Evolutionary conservation across 805 yeast species (phyloP).

Genomic region (Nakazawaea populi): DNA sequence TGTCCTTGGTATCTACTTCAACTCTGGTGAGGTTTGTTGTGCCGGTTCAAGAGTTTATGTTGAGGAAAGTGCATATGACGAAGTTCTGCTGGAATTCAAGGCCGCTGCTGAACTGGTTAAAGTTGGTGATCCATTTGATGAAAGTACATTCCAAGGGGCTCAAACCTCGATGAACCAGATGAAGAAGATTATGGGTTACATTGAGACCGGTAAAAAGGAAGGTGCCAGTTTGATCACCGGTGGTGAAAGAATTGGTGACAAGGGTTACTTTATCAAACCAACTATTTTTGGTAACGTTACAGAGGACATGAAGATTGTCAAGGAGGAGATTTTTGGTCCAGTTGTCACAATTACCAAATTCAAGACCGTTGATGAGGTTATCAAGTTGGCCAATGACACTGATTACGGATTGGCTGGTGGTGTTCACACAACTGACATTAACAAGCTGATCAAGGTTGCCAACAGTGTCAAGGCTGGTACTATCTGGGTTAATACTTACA

Average conservation of each 20-base stretch:
- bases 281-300: conserved; percentile 81
- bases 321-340: conserved; percentile 92
- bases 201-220: conserved; percentile 57
- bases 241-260: conserved; percentile 68
- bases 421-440: conserved; percentile 66
- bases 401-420: conserved; percentile 87
- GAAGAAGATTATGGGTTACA: conserved; percentile 57
- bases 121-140: conserved; percentile 78
- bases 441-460: conserved; percentile 62
- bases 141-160: conserved; percentile 66
- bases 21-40: conserved; percentile 91
- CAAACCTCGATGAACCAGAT: conserved; percentile 67
- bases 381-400: conserved; percentile 68
- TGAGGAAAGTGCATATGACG: conserved; percentile 67
- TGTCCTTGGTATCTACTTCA: conserved; percentile 74
- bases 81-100: conserved; percentile 53
- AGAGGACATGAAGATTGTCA: conserved; percentile 67
- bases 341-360: conserved; percentile 75
- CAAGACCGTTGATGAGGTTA: conserved; percentile 65
- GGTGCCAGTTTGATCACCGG: conserved; percentile 75
- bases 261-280: conserved; percentile 73
- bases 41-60: conserved; percentile 87
- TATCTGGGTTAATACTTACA: conserved; percentile 74
- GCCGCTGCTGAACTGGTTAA: conserved; percentile 42
- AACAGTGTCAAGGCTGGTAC: conserved; percentile 71